Percentiles rank a stretch among this genome's conserved stretches.
Conservation (phyloP, 2,329 filamentous ascomycete species). For the Phyllosticta paracitricarpa region DNA sequence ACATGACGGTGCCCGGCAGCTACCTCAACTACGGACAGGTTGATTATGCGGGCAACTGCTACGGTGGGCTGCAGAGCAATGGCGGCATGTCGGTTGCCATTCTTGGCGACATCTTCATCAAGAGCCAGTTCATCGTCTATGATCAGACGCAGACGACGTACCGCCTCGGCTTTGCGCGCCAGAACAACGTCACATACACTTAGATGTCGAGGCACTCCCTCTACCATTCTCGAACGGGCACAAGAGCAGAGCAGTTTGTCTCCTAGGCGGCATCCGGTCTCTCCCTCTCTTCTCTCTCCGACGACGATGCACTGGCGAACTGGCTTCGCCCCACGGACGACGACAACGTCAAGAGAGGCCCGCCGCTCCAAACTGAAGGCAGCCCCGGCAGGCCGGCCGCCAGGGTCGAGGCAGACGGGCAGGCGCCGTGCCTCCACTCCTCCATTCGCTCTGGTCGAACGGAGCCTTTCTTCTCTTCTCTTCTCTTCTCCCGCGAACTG, state of each 20-base stretch:
- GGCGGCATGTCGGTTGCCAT: slow-evolving; percentile 52
- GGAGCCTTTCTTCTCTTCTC: background rate
- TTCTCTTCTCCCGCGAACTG: background rate
- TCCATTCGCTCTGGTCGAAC: background rate
- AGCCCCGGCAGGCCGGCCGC: background rate
- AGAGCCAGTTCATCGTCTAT: slow-evolving; percentile 54
- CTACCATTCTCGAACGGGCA: too few species aligned
- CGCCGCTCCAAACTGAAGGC: background rate
- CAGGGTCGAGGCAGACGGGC: too few species aligned
- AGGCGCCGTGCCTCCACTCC: too few species aligned
- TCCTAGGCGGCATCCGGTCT: too few species aligned
- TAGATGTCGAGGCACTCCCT: background rate
- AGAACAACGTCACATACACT: background rate
- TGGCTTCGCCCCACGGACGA: too few species aligned
- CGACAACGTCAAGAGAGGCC: too few species aligned
- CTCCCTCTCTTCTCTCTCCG: too few species aligned
- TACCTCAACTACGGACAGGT: slow-evolving; percentile 46
- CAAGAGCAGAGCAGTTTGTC: too few species aligned
- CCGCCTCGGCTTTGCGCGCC: slow-evolving; percentile 6
- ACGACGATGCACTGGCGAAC: too few species aligned
- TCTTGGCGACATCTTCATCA: slow-evolving; percentile 70
- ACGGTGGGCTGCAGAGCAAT: slow-evolving; percentile 63
- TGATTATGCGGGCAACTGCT: slow-evolving; percentile 44
- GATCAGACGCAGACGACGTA: background rate
- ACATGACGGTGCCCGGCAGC: slow-evolving; percentile 43